Conservation (phyloP, 495 filamentous ascomycete species). For the Penicillium bovifimosum region DNA sequence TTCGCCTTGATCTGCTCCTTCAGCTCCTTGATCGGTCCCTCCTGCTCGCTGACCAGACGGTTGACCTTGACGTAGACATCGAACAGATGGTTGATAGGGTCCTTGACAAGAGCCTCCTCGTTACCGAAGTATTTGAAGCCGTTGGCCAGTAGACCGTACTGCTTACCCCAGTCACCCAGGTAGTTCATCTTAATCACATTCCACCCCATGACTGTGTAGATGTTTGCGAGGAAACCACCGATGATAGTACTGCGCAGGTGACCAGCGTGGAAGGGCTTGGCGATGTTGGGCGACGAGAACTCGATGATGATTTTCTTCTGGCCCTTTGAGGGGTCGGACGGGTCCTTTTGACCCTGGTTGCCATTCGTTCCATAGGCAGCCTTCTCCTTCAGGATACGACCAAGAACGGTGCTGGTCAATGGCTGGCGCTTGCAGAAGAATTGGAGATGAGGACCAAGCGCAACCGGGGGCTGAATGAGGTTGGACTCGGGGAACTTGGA, state of each 20-base stretch:
- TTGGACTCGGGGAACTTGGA: constrained; percentile 76
- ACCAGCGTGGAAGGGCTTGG: constrained; percentile 67
- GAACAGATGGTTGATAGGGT: constrained; percentile 65
- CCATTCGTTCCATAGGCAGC: constrained; percentile 60
- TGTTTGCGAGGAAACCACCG: constrained; percentile 64
- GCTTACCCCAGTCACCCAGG: constrained; percentile 73
- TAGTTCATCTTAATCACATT: constrained; percentile 70
- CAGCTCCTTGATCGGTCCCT: constrained; percentile 51
- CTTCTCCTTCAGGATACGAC: constrained; percentile 57
- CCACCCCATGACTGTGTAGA: constrained; percentile 66
- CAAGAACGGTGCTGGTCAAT: constrained; percentile 56
- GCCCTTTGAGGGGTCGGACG: constrained; percentile 62
- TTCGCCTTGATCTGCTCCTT: constrained; percentile 49
- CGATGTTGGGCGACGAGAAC: constrained; percentile 75
- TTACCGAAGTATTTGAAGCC: constrained; percentile 61
- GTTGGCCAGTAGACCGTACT: constrained; percentile 64
- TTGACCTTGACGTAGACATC: constrained; percentile 67
- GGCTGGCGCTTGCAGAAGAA: constrained; percentile 71
- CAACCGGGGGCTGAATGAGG: constrained; percentile 62
- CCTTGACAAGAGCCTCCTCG: constrained; percentile 53
- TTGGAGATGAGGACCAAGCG: constrained; percentile 61
- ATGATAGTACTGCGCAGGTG: constrained; percentile 74
- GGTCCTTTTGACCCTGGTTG: constrained; percentile 61
- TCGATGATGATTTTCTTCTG: constrained; percentile 65
- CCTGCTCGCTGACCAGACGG: constrained; percentile 44